Conservation (phyloP, 2,329 filamentous ascomycete species). For the Fonsecaea nubica region DNA sequence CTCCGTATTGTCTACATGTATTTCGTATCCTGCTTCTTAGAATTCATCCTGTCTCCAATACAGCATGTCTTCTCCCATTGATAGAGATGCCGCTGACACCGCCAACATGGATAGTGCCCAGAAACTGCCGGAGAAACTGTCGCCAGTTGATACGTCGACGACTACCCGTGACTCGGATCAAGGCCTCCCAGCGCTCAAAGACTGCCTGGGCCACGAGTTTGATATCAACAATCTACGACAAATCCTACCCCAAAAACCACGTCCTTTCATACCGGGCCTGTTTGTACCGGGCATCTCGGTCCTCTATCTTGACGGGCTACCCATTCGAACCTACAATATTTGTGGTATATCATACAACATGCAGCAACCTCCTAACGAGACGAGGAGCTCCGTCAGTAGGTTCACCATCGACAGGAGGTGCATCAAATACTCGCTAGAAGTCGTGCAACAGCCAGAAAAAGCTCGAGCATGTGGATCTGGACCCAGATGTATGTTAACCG, state of each 20-base stretch:
- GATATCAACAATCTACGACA: constrained; percentile 19
- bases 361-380: constrained; percentile 61
- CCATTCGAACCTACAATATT: constrained; percentile 32
- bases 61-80: constrained; percentile 7
- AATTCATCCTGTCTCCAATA: background rate
- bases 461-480: constrained; percentile 94
- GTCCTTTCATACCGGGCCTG: constrained; percentile 20
- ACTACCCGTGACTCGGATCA: background rate
- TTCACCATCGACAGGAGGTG: constrained; percentile 76
- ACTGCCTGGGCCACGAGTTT: constrained; percentile 20
- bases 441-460: constrained; percentile 92
- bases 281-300: constrained; percentile 30
- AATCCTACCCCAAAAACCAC: constrained; percentile 22
- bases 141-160: background rate
- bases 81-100: constrained; percentile 10
- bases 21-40: constrained; percentile 2
- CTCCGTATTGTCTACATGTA: constrained; percentile 7
- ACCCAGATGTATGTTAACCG: constrained; percentile 76
- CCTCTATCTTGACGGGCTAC: constrained; percentile 31
- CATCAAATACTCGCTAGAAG: constrained; percentile 80
- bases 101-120: constrained; percentile 17
- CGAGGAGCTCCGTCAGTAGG: constrained; percentile 59
- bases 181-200: constrained; percentile 28
- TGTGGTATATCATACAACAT: constrained; percentile 51
- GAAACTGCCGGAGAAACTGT: background rate